Evolutionary conservation across 2,329 filamentous ascomycete species (phyloP), one percentile per base, ranked within the genome.

Genomic region (Stemphylium lycopersici): DNA sequence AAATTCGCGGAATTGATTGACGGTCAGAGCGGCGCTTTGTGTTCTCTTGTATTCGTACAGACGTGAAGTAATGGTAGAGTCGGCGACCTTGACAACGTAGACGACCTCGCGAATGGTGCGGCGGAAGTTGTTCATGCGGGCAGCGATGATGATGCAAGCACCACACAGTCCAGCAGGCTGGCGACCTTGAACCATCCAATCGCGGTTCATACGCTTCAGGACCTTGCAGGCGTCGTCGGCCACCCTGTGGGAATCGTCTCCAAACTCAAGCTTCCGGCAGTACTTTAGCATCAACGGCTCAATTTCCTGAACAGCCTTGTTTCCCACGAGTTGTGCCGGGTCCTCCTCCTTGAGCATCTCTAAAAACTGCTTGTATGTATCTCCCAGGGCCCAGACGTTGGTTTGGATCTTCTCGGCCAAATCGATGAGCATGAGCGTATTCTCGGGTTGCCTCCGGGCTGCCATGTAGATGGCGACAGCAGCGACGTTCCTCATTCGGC

Each of bases 111-210:
- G 86, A 11, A 96, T 87, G 0, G 92, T 96, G 15, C 95, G 88
- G 39, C 93, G 89, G 72, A 96, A 99, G 76, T 98, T 98, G 83
- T 97, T 96, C 89, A 98, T 98, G 47, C 95, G 90, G 7, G 95
- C 93, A 6, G 95, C 95, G 73, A 99, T 88, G 57, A 99, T 90
- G 42, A 99, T 84, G 63, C 93, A 96, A 11, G 95, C 95, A 58
- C 95, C 95, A 73, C 93, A 97, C 49, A 98, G 88, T 62, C 95
- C 95, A 6, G 93, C 93, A 13, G 95, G 95, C 36, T 95, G 88
- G 68, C 95, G 90, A 66, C 95, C 95, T 72, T 93, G 91, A 41
- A 93, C 89, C 86, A 99, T 98, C 93, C 95, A 98, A 77, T 99
- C 95, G 48, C 91, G 84, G 62, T 91, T 93, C 95, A 99, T 98